Base-by-base conservation (phyloP, 768 basidiomycete genomes). In the Stropharia rugosoannulata region DNA sequence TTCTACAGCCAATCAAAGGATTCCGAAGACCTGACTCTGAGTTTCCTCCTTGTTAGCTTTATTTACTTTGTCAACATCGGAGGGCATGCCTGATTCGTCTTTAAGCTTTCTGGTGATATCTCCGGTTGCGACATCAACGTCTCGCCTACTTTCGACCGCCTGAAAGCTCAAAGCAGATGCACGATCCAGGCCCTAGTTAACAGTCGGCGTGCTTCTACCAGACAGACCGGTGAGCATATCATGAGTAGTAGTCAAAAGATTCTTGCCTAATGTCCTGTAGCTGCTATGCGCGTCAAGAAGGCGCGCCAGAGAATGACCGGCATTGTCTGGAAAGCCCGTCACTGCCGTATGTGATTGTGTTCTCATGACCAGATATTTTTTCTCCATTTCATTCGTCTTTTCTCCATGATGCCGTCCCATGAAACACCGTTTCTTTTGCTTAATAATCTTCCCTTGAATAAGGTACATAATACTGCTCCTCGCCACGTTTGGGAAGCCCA, bases 111-210 rank as follows among this genome's bases (percentile, higher is more conserved):
- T 42, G 50, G 27, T 22, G 50, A 51, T 8, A 32, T 51, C 35
- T 51, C 50, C 3, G 50, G 50, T 12, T 51, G 35, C n/a, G 39
- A 54, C 50, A 40, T 54, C 22, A 38, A 42, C 15, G 9, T 45
- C 10, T 15, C 43, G 13, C 53, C 56, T 18, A 59, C 49, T 32
- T 59, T 60, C 25, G 50, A 52, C 11, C 59, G 59, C 27, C 36
- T 63, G 36, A 56, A 47, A 44, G 49, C 42, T 9, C 54, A 55
- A n/a, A 63, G 62, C 47, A 51, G 36, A 39, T 54, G 53, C 44
- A 59, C 59, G 0, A 38, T 60, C 13, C 42, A 59, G 5, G 43
- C 50, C 6, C 44, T 63, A 5, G 42, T 48, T 11, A 35, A 51
- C 29, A 59, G 59, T 38, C 59, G 62, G 18, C 56, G 43, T 27